phyloP scores from a whole-genome alignment of 805 yeast genomes.

The Kodamaea lidongshanica region DNA sequence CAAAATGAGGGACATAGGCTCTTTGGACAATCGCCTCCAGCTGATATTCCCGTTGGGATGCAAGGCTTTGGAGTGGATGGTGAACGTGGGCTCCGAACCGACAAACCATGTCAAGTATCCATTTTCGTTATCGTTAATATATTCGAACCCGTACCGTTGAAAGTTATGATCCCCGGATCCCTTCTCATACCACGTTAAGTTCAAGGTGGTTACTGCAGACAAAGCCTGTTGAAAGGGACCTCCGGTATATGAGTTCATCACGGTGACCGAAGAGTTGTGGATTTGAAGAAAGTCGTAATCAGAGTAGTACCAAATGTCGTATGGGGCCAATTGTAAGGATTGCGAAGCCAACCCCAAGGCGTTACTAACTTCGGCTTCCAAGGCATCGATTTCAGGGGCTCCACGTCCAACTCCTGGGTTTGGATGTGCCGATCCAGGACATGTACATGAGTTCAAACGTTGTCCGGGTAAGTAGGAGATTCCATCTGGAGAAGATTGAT shows the following conservation, averaged over 20 bases:
- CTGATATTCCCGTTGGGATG: slow-evolving; percentile 89
- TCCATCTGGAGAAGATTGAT: slow-evolving; percentile 88
- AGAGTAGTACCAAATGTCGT: slow-evolving; percentile 90
- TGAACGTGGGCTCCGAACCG: slow-evolving; percentile 72
- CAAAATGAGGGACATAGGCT: slow-evolving; percentile 86
- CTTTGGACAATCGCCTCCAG: slow-evolving; percentile 75
- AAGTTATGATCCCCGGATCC: slow-evolving; percentile 48
- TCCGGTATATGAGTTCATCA: slow-evolving; percentile 85
- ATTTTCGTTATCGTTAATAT: slow-evolving; percentile 52
- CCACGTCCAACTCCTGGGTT: slow-evolving; percentile 85
- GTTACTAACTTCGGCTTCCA: slow-evolving; percentile 72
- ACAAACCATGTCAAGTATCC: slow-evolving; percentile 87
- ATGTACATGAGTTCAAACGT: slow-evolving; percentile 67
- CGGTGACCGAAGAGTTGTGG: slow-evolving; percentile 59
- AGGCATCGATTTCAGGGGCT: slow-evolving; percentile 89
- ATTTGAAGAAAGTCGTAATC: slow-evolving; percentile 77
- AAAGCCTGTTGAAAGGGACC: slow-evolving; percentile 94
- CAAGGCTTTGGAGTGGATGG: slow-evolving; percentile 65
- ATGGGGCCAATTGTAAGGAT: slow-evolving; percentile 88
- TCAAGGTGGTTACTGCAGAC: slow-evolving; percentile 74
- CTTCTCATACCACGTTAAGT: slow-evolving; percentile 73
- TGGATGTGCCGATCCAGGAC: slow-evolving; percentile 82
- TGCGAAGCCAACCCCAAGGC: slow-evolving; percentile 80
- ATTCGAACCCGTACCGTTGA: slow-evolving; percentile 78
- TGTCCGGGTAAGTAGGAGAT: slow-evolving; percentile 84